These are phyloP conservation scores for Colletotrichum kahawae DNA, from an alignment of 2,329 filamentous ascomycete genomes.

Conservation along the genomic window DNA sequence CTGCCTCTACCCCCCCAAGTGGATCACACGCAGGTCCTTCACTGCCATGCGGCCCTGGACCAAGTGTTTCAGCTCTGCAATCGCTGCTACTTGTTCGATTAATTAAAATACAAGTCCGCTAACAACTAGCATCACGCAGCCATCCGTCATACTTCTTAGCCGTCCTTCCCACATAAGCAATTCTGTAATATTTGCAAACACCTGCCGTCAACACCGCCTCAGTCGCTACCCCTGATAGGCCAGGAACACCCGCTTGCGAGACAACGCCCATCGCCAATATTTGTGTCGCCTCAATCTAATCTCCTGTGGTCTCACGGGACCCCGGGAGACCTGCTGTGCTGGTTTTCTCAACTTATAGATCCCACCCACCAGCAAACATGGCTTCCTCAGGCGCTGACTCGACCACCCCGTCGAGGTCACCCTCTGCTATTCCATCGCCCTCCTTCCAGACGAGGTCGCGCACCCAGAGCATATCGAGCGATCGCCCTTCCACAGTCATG, in stretches of 20 bases:
- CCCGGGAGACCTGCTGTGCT: constrained; percentile 9
- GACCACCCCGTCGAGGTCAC: constrained; percentile 33
- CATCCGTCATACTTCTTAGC: constrained; percentile 13
- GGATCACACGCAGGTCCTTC: constrained; percentile 20
- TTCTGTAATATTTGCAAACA: constrained; percentile 19
- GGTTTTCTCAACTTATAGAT: constrained; percentile 7
- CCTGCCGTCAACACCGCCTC: not conserved
- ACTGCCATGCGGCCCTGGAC: constrained; percentile 21
- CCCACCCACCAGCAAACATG: constrained; percentile 16
- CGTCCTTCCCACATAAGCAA: constrained; percentile 16
- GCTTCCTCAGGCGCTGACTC: constrained; percentile 15
- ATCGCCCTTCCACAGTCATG: constrained; percentile 67
- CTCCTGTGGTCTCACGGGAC: constrained; percentile 21
- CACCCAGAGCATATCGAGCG: constrained; percentile 73
- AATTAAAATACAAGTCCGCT: constrained; percentile 3
- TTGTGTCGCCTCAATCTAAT: constrained; percentile 19
- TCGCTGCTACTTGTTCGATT: constrained; percentile 1
- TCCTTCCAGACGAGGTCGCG: constrained; percentile 47
- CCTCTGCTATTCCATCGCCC: constrained; percentile 37
- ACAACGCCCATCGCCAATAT: constrained; percentile 1
- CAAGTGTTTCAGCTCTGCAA: constrained; percentile 23
- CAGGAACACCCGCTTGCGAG: not conserved
- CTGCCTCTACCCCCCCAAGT: constrained; percentile 16
- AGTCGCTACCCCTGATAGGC: constrained; percentile 9
- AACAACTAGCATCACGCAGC: constrained; percentile 18